Evolutionary conservation across 2,329 filamentous ascomycete genomes (phyloP).

Genomic region (Penicillium sp.): DNA sequence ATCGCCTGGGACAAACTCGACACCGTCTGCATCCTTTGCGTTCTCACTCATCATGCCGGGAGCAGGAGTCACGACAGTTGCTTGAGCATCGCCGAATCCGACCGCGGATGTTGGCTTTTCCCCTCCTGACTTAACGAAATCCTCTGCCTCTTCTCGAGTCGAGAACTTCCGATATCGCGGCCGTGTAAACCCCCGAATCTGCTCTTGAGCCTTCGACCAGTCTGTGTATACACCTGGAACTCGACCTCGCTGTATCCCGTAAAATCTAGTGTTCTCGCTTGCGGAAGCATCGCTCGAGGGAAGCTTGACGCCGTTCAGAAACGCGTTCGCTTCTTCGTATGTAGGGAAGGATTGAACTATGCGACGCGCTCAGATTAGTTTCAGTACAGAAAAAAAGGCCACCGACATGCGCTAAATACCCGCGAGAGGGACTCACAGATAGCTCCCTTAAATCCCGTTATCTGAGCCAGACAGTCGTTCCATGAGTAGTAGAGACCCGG

Average conservation of each 20-base stretch:
- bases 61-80: conserved; percentile 29
- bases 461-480: conserved; percentile 58
- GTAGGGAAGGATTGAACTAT: conserved; percentile 75
- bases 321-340: conserved; percentile 70
- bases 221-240: conserved; percentile 59
- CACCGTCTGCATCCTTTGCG: conserved; percentile 41
- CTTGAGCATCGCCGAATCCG: conserved; percentile 32
- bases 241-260: conserved; percentile 56
- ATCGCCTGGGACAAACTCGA: conserved; percentile 48
- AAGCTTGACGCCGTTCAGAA: conserved; percentile 59
- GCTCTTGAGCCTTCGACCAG: conserved; percentile 65
- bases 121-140: conserved; percentile 58
- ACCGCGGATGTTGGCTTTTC: conserved; percentile 21
- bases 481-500: conserved; percentile 62
- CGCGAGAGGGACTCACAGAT: conserved; percentile 53
- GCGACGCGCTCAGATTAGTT: neutral
- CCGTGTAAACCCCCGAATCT: conserved; percentile 68
- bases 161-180: conserved; percentile 64
- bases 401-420: neutral
- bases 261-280: conserved; percentile 49
- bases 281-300: conserved; percentile 32
- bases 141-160: conserved; percentile 67
- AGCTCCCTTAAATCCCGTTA: conserved; percentile 60
- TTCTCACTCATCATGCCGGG: conserved; percentile 40
- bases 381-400: neutral